Evolutionary conservation across 2,329 filamentous ascomycete species (phyloP).

Genomic region (Neonectria ditissima): DNA sequence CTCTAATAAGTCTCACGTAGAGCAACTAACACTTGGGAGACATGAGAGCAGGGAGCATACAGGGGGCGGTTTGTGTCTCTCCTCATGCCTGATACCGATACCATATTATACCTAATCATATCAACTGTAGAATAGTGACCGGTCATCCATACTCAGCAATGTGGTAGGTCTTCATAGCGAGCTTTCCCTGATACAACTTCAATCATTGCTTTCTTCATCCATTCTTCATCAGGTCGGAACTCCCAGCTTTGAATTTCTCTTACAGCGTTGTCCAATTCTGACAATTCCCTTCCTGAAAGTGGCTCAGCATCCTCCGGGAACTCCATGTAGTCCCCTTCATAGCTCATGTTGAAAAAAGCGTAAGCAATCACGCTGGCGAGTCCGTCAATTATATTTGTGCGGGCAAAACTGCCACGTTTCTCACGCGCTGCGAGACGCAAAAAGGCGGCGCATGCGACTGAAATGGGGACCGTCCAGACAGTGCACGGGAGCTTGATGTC

Average conservation of each 20-base stretch:
- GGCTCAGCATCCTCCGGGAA: slow-evolving; percentile 1
- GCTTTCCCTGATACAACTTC: slow-evolving; percentile 6
- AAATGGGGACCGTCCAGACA: slow-evolving; percentile 7
- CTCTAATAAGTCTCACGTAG: too few relatives aligned
- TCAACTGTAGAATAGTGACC: too few relatives aligned
- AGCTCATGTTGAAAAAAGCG: slow-evolving; percentile 11
- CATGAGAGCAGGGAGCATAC: too few relatives aligned
- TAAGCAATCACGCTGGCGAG: slow-evolving; percentile 7
- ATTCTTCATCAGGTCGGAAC: slow-evolving; percentile 3
- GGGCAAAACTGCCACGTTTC: neutral
- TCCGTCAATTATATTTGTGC: neutral
- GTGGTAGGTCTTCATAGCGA: slow-evolving; percentile 1
- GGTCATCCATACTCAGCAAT: neutral
- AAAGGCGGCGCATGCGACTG: slow-evolving; percentile 11
- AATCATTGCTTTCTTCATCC: slow-evolving; percentile 7
- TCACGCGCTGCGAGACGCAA: slow-evolving; percentile 10
- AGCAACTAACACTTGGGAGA: too few relatives aligned
- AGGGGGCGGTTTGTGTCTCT: too few relatives aligned
- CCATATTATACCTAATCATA: too few relatives aligned
- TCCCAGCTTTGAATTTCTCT: slow-evolving; percentile 1
- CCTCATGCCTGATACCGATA: too few relatives aligned
- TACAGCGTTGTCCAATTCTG: slow-evolving; percentile 7
- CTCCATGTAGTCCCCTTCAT: slow-evolving; percentile 20
- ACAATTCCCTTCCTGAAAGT: slow-evolving; percentile 10
- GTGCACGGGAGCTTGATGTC: neutral